Conservation (phyloP, 73 alveolate species). For the Urostyla sp. region DNA sequence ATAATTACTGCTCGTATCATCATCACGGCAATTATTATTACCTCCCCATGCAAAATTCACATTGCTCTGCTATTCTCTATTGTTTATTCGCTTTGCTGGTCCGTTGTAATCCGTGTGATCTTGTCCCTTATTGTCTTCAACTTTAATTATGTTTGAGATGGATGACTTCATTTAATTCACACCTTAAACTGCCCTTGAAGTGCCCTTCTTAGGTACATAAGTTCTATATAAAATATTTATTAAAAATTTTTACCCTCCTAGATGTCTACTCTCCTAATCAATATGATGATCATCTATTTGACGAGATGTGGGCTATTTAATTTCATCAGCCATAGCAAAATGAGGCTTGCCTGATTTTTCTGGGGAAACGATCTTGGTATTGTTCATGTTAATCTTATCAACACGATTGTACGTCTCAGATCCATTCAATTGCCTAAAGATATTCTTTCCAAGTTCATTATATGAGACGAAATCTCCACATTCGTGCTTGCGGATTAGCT, state of each 20-base stretch:
- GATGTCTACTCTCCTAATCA: constrained; percentile 18
- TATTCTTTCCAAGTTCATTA: constrained; percentile 44
- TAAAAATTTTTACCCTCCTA: background rate
- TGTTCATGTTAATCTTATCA: constrained; percentile 56
- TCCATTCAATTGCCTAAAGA: constrained; percentile 47
- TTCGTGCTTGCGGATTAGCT: constrained; percentile 43
- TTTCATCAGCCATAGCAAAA: constrained; percentile 32
- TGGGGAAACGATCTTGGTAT: constrained; percentile 29
- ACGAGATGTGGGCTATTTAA: constrained; percentile 13
- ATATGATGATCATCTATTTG: constrained; percentile 24
- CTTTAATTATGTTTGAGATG: constrained; percentile 23
- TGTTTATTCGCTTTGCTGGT: background rate
- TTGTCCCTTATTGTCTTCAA: background rate
- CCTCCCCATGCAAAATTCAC: constrained; percentile 4
- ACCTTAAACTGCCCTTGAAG: constrained; percentile 24
- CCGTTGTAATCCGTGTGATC: background rate
- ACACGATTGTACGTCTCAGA: constrained; percentile 47
- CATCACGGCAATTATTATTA: too few relatives aligned
- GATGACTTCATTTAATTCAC: constrained; percentile 35
- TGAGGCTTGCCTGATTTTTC: constrained; percentile 48
- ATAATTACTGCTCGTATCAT: too few relatives aligned
- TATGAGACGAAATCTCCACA: constrained; percentile 50
- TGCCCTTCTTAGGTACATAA: constrained; percentile 52
- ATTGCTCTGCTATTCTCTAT: constrained; percentile 12
- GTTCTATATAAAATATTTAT: background rate